Base-by-base conservation (phyloP, 495 filamentous ascomycete species). In the Filosporella fistucella region DNA sequence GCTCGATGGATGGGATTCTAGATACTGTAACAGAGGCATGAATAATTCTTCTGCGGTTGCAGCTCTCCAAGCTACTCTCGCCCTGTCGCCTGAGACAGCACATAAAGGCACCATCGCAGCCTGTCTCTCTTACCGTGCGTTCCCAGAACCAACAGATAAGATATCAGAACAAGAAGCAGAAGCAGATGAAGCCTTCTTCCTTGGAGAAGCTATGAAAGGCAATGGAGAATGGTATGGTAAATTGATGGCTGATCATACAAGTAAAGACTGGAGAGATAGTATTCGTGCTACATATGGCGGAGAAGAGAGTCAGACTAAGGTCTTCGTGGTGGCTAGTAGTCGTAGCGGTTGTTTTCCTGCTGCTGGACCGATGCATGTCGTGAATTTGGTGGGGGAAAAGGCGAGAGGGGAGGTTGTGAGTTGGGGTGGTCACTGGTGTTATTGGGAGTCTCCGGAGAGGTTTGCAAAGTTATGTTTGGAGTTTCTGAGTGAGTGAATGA, bases 391-490 rank as follows among this genome's bases (percentile, higher is more conserved):
- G 0, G 63, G 61, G 39, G 35, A 26, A 29, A 17, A 43, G 3
- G 29, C 23, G 13, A 45, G 37, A 17, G 43, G 38, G 0, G 48
- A 48, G 0, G 54, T 65, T 7, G 69, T 67, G 30, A 57, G 65
- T 10, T 61, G 62, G 16, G 71, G 71, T 3, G 71, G 71, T 0
- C 71, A 74, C 46, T 74, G 71, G 71, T 32, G 68, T 35, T 74
- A 72, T 41, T 74, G 66, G 37, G 71, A 74, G 57, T 54, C 72
- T 47, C 63, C 69, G 0, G 63, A 63, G 40, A 44, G 52, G 39
- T 74, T 74, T 32, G 67, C 67, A 34, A 45, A 24, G 22, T 58
- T 68, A 52, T 43, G 39, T 17, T 29, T 34, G 21, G 34, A 18
- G 36, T 49, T n/a, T n/a, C n/a, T n/a, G n/a, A n/a, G n/a, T n/a